Conservation (phyloP, 2,329 filamentous ascomycete species). For the Colletotrichum caudatum region DNA sequence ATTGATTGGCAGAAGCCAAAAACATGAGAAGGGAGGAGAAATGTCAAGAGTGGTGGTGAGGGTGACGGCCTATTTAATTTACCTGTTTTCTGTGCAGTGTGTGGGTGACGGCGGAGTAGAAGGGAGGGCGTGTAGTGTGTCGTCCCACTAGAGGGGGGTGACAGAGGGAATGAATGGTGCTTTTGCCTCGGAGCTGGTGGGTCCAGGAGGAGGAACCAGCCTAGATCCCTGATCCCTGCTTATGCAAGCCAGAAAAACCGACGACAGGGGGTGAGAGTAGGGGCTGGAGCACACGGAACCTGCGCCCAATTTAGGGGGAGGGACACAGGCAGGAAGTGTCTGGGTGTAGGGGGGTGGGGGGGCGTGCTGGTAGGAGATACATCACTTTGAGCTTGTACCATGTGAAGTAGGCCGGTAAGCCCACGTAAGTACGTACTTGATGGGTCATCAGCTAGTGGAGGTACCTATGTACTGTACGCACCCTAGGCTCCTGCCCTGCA, state of each 20-base stretch:
- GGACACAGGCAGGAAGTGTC: slow-evolving; percentile 18
- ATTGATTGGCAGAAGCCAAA: slow-evolving; percentile 56
- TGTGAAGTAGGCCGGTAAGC: background rate
- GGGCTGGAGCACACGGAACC: background rate
- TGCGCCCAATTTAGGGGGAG: slow-evolving; percentile 20
- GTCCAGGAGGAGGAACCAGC: background rate
- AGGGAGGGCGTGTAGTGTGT: background rate
- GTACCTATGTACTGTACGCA: background rate
- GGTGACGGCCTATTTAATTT: slow-evolving; percentile 44
- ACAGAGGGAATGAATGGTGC: too few species aligned
- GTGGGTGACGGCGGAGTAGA: slow-evolving; percentile 25
- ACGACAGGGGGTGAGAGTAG: background rate
- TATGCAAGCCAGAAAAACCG: background rate
- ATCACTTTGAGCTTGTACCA: background rate
- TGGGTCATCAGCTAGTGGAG: too few species aligned
- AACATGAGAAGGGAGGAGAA: slow-evolving; percentile 47
- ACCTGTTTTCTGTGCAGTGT: slow-evolving; percentile 8
- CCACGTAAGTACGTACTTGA: too few species aligned
- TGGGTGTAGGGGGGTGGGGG: background rate
- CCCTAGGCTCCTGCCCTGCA: background rate
- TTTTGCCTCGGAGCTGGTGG: background rate
- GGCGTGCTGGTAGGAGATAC: slow-evolving; percentile 2
- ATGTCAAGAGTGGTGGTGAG: slow-evolving; percentile 37
- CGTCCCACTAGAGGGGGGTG: background rate
- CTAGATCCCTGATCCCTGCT: slow-evolving; percentile 7